Evolutionary conservation across 2,329 filamentous ascomycete genomes (phyloP), one percentile per base, ranked within the genome.

Genomic region (Boeremia lycopersici): DNA sequence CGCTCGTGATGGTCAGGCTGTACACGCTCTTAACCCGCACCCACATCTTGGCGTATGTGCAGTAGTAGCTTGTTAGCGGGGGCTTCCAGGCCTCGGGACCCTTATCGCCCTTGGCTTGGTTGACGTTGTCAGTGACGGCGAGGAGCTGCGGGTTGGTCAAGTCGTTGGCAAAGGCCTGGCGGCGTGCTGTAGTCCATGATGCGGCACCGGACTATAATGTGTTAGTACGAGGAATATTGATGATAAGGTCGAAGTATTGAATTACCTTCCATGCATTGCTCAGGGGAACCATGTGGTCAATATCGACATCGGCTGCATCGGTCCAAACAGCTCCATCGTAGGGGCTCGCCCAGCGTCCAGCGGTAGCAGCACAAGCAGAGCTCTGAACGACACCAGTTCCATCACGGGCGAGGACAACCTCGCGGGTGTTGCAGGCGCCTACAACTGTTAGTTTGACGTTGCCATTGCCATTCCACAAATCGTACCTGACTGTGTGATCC

Each of bases 201-300:
- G 83, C 81, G 11, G 90, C 90, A 17, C 90, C 90, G 39, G 87
- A 90, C 84, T 88, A 30, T 6, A 9, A 4, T 57, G 12, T 10
- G 19, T 54, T 19, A 43, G 42, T 47, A 19, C 4, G 34, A 19
- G 8, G 2, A 12, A 19, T 7, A 11, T 2, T n/a, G 11, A 2
- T 30, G n/a, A 17, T 9, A 3, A 42, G 28, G 13, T 12, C 6
- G 13, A 31, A 10, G 31, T 28, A 67, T 62, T 84, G 57, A 30
- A 12, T n/a, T 46, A 55, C 52, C 46, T 89, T 86, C 90, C 89
- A 93, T 5, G 90, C 89, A 68, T 93, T 91, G 70, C 88, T 87
- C 57, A 96, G 73, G 0, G 91, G 90, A 2, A 96, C 89, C 76
- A 95, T 81, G 72, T 95, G 91, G 72, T 95, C 91, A 56, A 95